A percentile compares a stretch with the other conserved stretches of the same genome.
These are phyloP conservation scores for Saccharomycopsis oosterbeekiorum DNA, from an alignment of 805 yeast genomes.

Conservation along the genomic window DNA sequence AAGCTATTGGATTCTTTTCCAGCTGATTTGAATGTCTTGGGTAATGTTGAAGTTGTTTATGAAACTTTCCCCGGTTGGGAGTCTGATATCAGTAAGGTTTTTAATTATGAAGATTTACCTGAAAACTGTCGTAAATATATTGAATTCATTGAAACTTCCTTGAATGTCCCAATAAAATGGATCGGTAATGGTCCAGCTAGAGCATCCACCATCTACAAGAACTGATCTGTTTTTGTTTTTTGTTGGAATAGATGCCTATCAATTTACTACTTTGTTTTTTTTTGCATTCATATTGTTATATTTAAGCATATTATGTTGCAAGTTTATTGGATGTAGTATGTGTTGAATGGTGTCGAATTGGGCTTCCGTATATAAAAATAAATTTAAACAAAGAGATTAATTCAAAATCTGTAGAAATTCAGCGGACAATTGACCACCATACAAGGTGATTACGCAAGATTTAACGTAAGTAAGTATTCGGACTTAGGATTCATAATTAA, in stretches of 20 bases:
- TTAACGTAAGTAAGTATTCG: too few relatives aligned
- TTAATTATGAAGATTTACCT: conserved; percentile 70
- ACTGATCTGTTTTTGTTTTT: too few relatives aligned
- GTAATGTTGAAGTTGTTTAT: conserved; percentile 86
- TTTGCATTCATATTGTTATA: not conserved
- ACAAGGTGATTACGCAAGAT: too few relatives aligned
- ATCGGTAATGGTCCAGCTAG: conserved; percentile 98
- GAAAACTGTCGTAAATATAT: conserved; percentile 79
- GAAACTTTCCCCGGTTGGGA: conserved; percentile 94
- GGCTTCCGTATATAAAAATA: too few relatives aligned
- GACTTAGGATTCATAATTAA: too few relatives aligned
- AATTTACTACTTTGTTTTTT: not conserved
- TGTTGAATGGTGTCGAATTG: too few relatives aligned
- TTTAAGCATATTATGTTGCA: not conserved
- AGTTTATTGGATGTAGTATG: too few relatives aligned
- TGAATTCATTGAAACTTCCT: conserved; percentile 73
- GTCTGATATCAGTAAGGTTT: conserved; percentile 63
- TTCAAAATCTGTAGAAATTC: too few relatives aligned
- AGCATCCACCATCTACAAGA: conserved; percentile 30
- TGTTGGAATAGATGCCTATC: not conserved
- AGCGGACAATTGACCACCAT: too few relatives aligned
- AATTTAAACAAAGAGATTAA: too few relatives aligned
- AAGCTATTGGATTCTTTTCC: conserved; percentile 75
- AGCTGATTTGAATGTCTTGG: conserved; percentile 75
- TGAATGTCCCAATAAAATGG: conserved; percentile 85